Percentiles rank a stretch among this genome's conserved stretches.
Conservation (phyloP, 768 basidiomycete species). For the Naganishia vaughanmartiniae region DNA sequence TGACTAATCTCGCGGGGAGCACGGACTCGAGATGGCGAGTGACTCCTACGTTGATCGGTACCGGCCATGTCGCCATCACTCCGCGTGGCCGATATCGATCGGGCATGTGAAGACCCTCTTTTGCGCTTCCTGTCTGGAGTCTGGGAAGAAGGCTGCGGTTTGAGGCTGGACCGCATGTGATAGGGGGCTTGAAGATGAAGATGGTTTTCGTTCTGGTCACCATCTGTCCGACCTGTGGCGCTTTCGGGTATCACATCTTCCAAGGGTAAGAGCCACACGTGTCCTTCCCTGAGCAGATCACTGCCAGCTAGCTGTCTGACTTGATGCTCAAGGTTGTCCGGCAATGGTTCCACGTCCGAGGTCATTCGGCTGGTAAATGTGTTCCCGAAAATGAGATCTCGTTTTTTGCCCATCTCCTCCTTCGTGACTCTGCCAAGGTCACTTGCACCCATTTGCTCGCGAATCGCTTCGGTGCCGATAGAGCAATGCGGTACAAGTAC, state of each 20-base stretch:
- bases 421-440: slow-evolving; percentile 37
- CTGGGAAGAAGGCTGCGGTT: background rate
- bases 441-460: slow-evolving; percentile 33
- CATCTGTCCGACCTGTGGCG: background rate
- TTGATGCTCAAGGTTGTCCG: slow-evolving; percentile 17
- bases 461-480: slow-evolving; percentile 25
- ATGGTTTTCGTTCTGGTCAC: background rate
- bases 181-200: slow-evolving; percentile 1
- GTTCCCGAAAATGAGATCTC: slow-evolving; percentile 11
- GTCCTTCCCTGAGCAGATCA: slow-evolving; percentile 27
- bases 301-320: slow-evolving; percentile 14
- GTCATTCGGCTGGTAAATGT: slow-evolving; percentile 24
- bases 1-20: background rate
- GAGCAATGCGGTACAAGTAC: slow-evolving; percentile 24
- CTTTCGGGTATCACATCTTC: slow-evolving; percentile 19
- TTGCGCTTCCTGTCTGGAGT: background rate
- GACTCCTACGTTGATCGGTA: background rate
- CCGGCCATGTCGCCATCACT: slow-evolving; percentile 8
- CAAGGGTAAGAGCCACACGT: slow-evolving; percentile 25
- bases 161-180: slow-evolving; percentile 1
- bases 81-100: slow-evolving; percentile 4
- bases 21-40: background rate
- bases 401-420: slow-evolving; percentile 37
- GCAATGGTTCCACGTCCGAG: slow-evolving; percentile 21
- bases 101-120: slow-evolving; percentile 18